These are phyloP conservation scores for Graphilbum ipis-grandicollis DNA, from an alignment of 2,329 filamentous ascomycete species.

Conservation along the genomic window DNA sequence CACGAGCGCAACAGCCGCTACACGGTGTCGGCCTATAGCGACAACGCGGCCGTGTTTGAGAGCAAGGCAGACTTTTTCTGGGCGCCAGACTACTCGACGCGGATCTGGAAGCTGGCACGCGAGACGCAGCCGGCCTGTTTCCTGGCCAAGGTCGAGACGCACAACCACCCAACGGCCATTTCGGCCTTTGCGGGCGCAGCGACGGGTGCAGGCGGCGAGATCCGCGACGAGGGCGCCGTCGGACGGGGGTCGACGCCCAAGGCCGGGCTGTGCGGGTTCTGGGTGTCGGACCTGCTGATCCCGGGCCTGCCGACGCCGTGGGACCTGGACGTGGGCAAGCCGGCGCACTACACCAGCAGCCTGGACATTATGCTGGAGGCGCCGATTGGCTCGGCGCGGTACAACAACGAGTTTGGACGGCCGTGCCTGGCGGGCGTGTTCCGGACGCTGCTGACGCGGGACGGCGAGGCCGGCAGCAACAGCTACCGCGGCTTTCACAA, in stretches of 20 bases:
- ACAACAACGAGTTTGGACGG: conserved; percentile 95
- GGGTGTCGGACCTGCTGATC: conserved; percentile 85
- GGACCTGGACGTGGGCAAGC: conserved; percentile 82
- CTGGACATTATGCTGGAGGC: conserved; percentile 96
- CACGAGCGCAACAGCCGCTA: conserved; percentile 65
- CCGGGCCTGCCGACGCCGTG: conserved; percentile 69
- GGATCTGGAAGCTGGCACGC: conserved; percentile 73
- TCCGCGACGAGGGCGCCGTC: conserved; percentile 87
- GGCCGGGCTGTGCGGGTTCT: conserved; percentile 81
- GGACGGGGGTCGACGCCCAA: conserved; percentile 86
- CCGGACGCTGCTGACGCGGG: conserved; percentile 65
- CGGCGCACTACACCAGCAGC: conserved; percentile 80
- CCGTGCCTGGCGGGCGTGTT: conserved; percentile 83
- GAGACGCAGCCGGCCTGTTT: conserved; percentile 60
- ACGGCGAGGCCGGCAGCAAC: conserved; percentile 18
- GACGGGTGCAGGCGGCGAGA: conserved; percentile 89
- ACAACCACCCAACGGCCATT: conserved; percentile 94
- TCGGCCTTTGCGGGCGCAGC: conserved; percentile 86
- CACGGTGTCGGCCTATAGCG: conserved; percentile 91
- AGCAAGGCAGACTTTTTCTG: conserved; percentile 60
- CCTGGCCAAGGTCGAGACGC: conserved; percentile 88
- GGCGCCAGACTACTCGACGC: conserved; percentile 74
- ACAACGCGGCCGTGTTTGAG: conserved; percentile 87
- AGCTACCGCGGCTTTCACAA: conserved; percentile 91
- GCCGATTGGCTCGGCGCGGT: conserved; percentile 83